Evolutionary conservation across 140 eudicot genomes (phyloP), one percentile per base, ranked within the genome.

Genomic region (Stevia rebaudiana): DNA sequence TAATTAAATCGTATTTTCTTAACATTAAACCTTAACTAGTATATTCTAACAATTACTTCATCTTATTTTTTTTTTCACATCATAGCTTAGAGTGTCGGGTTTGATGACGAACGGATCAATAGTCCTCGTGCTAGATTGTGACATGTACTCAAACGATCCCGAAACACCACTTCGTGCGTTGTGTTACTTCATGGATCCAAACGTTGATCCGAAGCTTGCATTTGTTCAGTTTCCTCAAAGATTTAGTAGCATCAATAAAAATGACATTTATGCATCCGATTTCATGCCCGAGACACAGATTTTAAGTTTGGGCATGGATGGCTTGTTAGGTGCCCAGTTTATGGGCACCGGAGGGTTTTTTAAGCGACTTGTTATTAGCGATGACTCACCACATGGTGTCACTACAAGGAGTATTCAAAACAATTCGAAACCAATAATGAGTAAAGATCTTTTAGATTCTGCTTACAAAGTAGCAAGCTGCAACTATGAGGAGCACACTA

Each of bases 61-160:
- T 28, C 33, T 28, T 15, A 4, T 8, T 30, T 6, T 3, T 28
- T 31, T 0, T 10, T 31, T 31, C 3, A 28, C 11, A 15, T 55
- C 11, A 15, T 68, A 78, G 79, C 62, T 78, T 33, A 82, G 86
- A 33, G 86, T 86, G 1, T 86, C 95, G n/a, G 74, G 71, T 5
- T 23, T 58, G 3, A 66, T 86, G 87, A 86, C 92, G 3, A 86
- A 89, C 47, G 84, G 87, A 13, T 84, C 91, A 0, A 23, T 86
- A 25, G 58, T 86, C 3, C 68, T 89, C 10, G 63, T 83, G 0
- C 37, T 83, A 16, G 97, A 89, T 37, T 89, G 95, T 19, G 97
- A 86, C 76, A 75, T 74, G 82, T 68, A 76, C 73, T 89, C 97
- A 1, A 89, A 89, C 28, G 89, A 89, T 68, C 95, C 97, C 0